These are phyloP conservation scores for Saksenaea vasiformis DNA, from an alignment of 371 early-diverging fungal species.

Conservation along the genomic window DNA sequence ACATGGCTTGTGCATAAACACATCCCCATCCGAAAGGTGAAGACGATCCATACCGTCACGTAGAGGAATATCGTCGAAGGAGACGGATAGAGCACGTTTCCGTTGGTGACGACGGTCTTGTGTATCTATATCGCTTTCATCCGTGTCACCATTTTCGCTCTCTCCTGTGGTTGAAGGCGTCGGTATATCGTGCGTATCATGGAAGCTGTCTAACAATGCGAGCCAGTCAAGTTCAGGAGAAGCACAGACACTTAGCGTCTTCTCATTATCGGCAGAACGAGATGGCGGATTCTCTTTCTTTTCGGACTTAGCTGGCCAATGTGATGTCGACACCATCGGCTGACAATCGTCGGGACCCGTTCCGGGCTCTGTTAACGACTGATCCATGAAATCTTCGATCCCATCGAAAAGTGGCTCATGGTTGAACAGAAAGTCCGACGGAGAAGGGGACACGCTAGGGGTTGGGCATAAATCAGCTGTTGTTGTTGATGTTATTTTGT, in stretches of 20 bases:
- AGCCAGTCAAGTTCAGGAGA: neutral
- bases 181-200: neutral
- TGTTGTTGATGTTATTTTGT: conserved; percentile 14
- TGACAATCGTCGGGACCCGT: neutral
- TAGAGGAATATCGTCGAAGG: neutral
- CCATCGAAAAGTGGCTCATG: conserved; percentile 42
- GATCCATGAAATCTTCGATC: conserved; percentile 20
- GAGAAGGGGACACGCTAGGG: conserved; percentile 44
- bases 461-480: conserved; percentile 19
- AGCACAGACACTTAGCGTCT: neutral
- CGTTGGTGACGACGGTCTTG: neutral
- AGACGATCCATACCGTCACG: neutral
- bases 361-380: neutral
- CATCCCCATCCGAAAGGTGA: neutral
- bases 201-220: neutral
- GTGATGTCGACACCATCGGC: neutral
- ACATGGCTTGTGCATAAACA: neutral
- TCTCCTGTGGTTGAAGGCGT: conserved; percentile 2
- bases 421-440: conserved; percentile 42
- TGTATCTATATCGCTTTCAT: neutral
- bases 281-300: neutral
- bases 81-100: neutral
- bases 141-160: conserved; percentile 12
- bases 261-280: too few relatives aligned
- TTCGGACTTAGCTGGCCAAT: neutral